phyloP scores from a whole-genome alignment of 768 basidiomycete species.

The Boletus pseudo-olivaceus region DNA sequence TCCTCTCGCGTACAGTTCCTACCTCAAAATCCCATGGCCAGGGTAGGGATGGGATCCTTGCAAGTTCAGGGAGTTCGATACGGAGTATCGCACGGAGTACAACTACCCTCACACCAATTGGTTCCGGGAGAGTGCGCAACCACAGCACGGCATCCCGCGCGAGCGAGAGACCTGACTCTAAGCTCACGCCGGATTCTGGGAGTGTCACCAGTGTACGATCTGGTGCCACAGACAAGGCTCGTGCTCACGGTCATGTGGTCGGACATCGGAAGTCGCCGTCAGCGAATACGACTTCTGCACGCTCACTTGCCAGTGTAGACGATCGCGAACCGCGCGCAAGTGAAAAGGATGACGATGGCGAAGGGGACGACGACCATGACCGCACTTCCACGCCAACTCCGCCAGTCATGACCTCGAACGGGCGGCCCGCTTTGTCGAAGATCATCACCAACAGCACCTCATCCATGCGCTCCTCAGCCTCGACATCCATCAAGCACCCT shows the following conservation, averaged over 20 bases:
- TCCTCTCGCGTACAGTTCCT: conserved; percentile 35
- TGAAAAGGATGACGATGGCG: conserved; percentile 5
- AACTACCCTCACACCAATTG: conserved; percentile 16
- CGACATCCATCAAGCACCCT: conserved; percentile 17
- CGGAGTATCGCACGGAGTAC: conserved; percentile 46
- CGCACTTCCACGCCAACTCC: conserved; percentile 16
- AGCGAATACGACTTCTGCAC: conserved; percentile 4
- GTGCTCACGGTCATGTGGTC: conserved; percentile 10
- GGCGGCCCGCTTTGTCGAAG: conserved; percentile 25
- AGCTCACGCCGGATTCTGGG: conserved; percentile 53
- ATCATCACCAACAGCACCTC: conserved; percentile 26
- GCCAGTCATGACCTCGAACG: conserved; percentile 12
- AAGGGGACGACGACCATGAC: conserved; percentile 11
- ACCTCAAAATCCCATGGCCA: conserved; percentile 19
- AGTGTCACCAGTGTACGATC: conserved; percentile 26
- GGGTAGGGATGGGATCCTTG: conserved; percentile 20
- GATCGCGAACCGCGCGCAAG: neutral
- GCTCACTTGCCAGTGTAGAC: neutral
- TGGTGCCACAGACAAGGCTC: conserved; percentile 24
- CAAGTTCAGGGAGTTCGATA: conserved; percentile 38
- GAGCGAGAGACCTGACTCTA: conserved; percentile 63
- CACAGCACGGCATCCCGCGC: conserved; percentile 25
- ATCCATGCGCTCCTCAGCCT: conserved; percentile 20
- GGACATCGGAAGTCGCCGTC: conserved; percentile 26
- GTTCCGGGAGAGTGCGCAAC: conserved; percentile 20